Base-by-base conservation (phyloP, 768 basidiomycete genomes). In the Grammothele lineata region DNA sequence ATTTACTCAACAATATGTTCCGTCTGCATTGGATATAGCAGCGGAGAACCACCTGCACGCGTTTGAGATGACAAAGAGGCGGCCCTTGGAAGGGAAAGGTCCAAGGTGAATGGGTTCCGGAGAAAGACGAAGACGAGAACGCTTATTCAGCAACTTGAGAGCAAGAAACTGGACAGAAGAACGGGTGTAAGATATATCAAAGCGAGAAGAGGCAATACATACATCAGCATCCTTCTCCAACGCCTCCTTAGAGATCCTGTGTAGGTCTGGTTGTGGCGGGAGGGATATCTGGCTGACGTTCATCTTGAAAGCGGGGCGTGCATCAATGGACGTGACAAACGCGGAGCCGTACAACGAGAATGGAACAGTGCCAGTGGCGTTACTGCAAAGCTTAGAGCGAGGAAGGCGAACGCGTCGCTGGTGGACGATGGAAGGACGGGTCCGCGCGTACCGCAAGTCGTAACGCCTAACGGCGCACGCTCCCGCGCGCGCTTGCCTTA, bases 31-130 rank as follows among this genome's bases (percentile, higher is more conserved):
- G 32, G 67, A 64, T 36, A 65, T 71, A 9, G 78, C 74, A 25
- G 85, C 84, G 37, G 77, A 83, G 63, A 89, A 90, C 80, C 81
- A 89, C 23, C 79, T 83, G 52, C 70, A 75, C 11, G 69, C 64
- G 58, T 82, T 85, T 3, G 81, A 72, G 3, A 76, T 69, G 3
- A 80, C 74, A 54, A 91, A 77, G 15, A 85, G 68, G 43, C 65
- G 72, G 33, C 75, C 78, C 21, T 74, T 71, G 5, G 73, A 65
- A 3, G 70, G 66, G 35, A 72, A 53, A 1, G 63, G 40, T 15
- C 74, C 57, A 18, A 75, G 65, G 53, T 72, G 66, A 23, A 83
- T 63, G 1, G 74, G 67, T 15, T 73, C 57, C 1, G 73, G 66
- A 12, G 87, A 90, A 7, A 91, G 61, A 40, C 73, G 70, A 35